Evolutionary conservation across 2,329 filamentous ascomycete species (phyloP), one percentile per base, ranked within the genome.

Genomic region (Diaporthe velutina): DNA sequence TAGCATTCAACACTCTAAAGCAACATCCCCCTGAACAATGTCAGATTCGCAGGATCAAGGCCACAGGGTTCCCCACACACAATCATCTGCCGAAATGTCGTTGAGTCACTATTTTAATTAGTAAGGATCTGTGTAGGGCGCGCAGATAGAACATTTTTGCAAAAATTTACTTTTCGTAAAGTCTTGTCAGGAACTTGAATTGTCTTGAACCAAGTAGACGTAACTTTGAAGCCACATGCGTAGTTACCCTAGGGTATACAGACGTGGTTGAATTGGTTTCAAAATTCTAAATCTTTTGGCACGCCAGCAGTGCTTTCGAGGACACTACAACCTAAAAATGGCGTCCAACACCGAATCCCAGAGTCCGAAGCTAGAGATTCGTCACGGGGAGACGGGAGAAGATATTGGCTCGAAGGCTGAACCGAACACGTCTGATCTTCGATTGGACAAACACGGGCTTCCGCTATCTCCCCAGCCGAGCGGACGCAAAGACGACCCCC

Each of bases 1-100:
- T 61, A 40, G 35, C n/a, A 42, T 19, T 19, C 35, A 22, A 6
- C 7, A 40, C 35, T 17, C 19, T 40, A n/a, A 40, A 35, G 57
- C n/a, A 22, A 25, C 35, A 61, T 12, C n/a, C 38, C 57, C 57
- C 22, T 42, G 35, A 28, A 61, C 3, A 61, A 22, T 61, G 58
- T 61, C 58, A 42, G 58, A 45, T 45, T 45, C 38, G 2, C 38
- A 42, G 15, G 2, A 42, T 13, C 17, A n/a, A 61, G 7, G 25
- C 35, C 38, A 25, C 61, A 35, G 61, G 61, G 61, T 66, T 66
- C 61, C 61, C 61, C 61, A 66, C 60, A 48, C 40, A n/a, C 22
- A 5, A 52, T 25, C 61, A 67, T 67, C 45, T 67, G 61, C 61
- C 61, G 61, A 67, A 38, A 28, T 25, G 6, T 19, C 30, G 9